Base-by-base conservation (phyloP, 768 basidiomycete species). In the Leucosporidium creatinivorum region DNA sequence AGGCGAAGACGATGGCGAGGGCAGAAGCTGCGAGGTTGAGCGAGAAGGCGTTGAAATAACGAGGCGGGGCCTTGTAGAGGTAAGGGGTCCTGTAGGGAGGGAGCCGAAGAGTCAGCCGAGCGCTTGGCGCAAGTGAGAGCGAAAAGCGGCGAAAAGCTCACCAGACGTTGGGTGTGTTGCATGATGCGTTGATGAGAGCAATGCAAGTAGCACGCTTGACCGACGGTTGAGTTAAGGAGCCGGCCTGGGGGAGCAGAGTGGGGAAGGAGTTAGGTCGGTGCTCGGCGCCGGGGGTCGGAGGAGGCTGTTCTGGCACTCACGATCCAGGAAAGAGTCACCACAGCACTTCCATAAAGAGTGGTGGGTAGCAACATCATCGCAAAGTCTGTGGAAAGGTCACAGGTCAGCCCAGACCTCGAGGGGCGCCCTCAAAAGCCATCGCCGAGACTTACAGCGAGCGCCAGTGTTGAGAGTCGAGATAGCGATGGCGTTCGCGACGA, bases 121-220 rank as follows among this genome's bases (percentile, higher is more conserved):
- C 49, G 17, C n/a, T n/a, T n/a, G n/a, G 4, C 7, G 7, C 7
- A n/a, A 18, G 49, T 7, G n/a, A 50, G 5, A 7, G 49, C 49
- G 18, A 7, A 23, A 23, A 13, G 21, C 21, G 23, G 17, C 6
- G 50, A 6, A 51, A n/a, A 17, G 21, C 25, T 75, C 75, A 15
- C 75, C 75, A 76, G 67, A 76, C 74, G 68, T 76, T 76, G 52
- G 75, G 76, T 1, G 74, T 75, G 68, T 66, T 68, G 36, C 56
- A 58, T 1, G 36, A 21, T 2, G 70, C 64, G 62, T 69, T 67
- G 49, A 72, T 58, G n/a, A 49, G 78, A 3, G 89, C 91, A 55
- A 93, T 81, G 23, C 25, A 51, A 17, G 91, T 88, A 4, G 93
- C 89, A 9, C 91, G 85, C 79, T 93, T 93, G 13, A 86, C 84